Evolutionary conservation across 371 early-diverging fungal genomes (phyloP).

Genomic region (Mortierella sp.): DNA sequence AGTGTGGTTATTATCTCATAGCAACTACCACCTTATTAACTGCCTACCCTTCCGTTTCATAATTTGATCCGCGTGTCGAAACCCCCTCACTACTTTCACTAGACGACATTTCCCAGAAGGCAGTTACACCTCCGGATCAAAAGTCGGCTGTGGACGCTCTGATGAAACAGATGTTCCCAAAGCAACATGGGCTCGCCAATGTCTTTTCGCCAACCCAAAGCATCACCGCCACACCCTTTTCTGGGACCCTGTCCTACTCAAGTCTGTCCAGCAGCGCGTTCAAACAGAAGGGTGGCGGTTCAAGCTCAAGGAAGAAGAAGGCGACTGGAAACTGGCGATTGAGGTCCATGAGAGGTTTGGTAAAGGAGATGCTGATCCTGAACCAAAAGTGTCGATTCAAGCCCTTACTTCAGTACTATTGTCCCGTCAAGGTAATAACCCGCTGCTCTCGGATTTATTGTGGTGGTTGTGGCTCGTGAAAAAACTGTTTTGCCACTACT

Average conservation of each 20-base stretch:
- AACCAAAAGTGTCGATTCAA: constrained; percentile 22
- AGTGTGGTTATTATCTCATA: no score
- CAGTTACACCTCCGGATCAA: background rate
- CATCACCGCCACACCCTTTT: no score
- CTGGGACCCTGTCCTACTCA: background rate
- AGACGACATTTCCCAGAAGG: background rate
- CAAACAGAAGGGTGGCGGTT: background rate
- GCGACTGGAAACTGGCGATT: constrained; percentile 33
- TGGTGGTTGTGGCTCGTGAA: no score
- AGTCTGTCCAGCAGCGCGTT: background rate
- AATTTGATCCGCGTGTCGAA: background rate
- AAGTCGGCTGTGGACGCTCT: background rate
- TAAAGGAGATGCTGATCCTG: constrained; percentile 27
- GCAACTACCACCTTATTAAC: background rate
- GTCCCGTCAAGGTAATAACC: constrained; percentile 36
- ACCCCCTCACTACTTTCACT: background rate
- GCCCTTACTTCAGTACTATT: constrained; percentile 30
- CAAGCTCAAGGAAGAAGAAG: background rate
- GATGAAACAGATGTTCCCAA: constrained; percentile 37
- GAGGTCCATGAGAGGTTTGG: constrained; percentile 24
- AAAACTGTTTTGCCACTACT: no score
- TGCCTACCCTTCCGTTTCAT: no score
- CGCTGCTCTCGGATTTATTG: no score
- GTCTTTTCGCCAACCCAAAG: constrained; percentile 8
- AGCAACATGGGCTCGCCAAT: constrained; percentile 31